Base-by-base conservation (phyloP, 768 basidiomycete species). In the Lactifluus pinguis region DNA sequence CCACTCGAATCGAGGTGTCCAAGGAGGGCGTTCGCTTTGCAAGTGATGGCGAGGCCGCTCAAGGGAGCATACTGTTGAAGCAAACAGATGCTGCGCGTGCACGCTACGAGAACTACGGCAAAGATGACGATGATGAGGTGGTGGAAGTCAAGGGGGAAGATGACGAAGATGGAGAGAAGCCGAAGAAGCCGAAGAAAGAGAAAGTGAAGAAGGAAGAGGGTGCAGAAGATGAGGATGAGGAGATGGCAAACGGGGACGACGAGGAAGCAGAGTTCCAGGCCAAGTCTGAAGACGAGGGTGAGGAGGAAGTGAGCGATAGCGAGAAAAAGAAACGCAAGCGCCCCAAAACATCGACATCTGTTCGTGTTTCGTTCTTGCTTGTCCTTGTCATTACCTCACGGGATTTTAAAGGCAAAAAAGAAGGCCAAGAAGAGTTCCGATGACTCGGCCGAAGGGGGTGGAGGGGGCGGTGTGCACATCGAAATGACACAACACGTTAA, bases 21-120 rank as follows among this genome's bases (percentile, higher is more conserved):
- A 98, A 98, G 71, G 95, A 98, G 69, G 97, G 97, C 52, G 88
- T 98, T 6, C 80, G 93, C 32, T 99, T 99, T 72, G 81, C 85
- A 17, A 83, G 85, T 53, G 97, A 98, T 38, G 97, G 97, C 48
- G 97, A 99, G 74, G 83, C 92, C 3, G 95, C 95, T 11, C 93
- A 91, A 64, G 95, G 92, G 2, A 87, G 76, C 69, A 85, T 98
- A 2, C 75, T 97, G 19, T 74, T 99, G 49, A 87, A 88, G 70
- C 90, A 88, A 66, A 80, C 81, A 6, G 86, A 87, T 8, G 59
- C 65, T 4, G 65, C 65, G 13, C 65, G 65, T 4, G 53, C 49
- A 38, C 63, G 60, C 29, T 66, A 66, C 51, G 54, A 56, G 45
- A 56, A 66, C 38, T 66, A 68, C 32, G 68, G 66, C 36, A 66